Evolutionary conservation across 1,139 yeast species (phyloP), one percentile per base, ranked within the genome.

Genomic region (Sugiyamaella neomexicana): DNA sequence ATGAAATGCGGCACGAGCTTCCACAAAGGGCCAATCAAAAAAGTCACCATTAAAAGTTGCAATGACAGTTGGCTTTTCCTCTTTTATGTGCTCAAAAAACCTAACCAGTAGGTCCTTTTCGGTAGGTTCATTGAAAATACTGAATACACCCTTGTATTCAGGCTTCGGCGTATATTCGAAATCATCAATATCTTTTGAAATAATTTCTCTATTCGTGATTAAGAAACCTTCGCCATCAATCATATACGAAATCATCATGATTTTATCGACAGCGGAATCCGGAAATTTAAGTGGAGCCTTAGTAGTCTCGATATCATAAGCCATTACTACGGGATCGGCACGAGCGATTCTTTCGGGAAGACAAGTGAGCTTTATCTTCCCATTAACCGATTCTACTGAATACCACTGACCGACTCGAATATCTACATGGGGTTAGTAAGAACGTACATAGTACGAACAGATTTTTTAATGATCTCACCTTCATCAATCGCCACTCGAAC

Each of bases 181-280:
- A 71, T 95, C 98, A 50, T 88, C 96, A 57, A 95, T 95, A 69
- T 95, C 98, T 68, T 89, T 88, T 2, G 96, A 84, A 38, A 95
- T 91, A 62, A 95, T 89, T 63, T 91, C 97, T 65, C 99, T 75
- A 67, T 95, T 95, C 9, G 98, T 95, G 60, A 95, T 95, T 38
- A 95, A 75, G 66, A 75, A 95, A 43, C 99, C 99, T 63, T 89
- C 96, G 5, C 99, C 99, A 67, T 95, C 99, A 58, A 95, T 90
- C 99, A 95, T 95, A 71, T 95, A 95, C 1, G 99, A 95, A 55
- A 95, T 93, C 99, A 95, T 95, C 98, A 95, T 95, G 46, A 95
- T 80, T 70, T 89, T 96, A 73, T 95, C 99, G n/a, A 87, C 77
- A 17, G 86, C 77, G 3, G 97, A 81, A 66, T 89, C 99, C 0